Conservation (phyloP, 1,284 basidiomycete species). For the Pyrrhoderma lamaoense region DNA sequence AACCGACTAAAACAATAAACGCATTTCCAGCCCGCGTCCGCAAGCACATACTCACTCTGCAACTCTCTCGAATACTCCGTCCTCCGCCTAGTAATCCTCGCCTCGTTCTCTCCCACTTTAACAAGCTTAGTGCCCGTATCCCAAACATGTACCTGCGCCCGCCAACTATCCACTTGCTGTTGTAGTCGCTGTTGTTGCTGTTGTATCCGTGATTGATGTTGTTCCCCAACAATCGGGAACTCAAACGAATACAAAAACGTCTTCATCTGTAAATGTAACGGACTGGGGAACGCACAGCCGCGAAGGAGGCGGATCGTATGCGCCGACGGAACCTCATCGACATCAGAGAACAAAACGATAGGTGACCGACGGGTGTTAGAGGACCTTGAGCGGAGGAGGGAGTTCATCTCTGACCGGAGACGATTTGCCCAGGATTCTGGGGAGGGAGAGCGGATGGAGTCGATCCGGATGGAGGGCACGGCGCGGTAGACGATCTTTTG, state of each 20-base stretch:
- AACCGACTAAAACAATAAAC: conserved; percentile 32
- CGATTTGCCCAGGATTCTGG: conserved; percentile 18
- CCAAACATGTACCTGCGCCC: conserved; percentile 28
- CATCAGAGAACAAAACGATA: conserved; percentile 34
- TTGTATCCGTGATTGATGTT: too few relatives aligned
- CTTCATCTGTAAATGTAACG: conserved; percentile 33
- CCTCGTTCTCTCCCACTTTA: conserved; percentile 1
- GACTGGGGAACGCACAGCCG: conserved; percentile 27
- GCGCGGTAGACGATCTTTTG: conserved; percentile 24
- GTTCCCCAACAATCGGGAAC: conserved; percentile 28
- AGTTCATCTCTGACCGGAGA: conserved; percentile 12
- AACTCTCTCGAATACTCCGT: conserved; percentile 28
- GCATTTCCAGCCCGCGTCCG: conserved; percentile 26
- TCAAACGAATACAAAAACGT: conserved; percentile 36
- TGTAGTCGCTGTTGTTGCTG: neutral
- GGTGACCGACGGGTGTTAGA: conserved; percentile 13
- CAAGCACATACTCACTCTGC: conserved; percentile 29
- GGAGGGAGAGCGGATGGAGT: conserved; percentile 15
- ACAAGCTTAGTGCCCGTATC: conserved; percentile 9
- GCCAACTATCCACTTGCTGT: conserved; percentile 24
- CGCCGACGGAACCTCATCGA: conserved; percentile 35
- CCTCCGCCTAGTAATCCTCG: conserved; percentile 4
- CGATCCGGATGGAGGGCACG: conserved; percentile 17
- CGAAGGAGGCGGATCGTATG: conserved; percentile 31
- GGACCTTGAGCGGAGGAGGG: conserved; percentile 8